A percentile compares a stretch with the other conserved stretches of the same genome.
phyloP scores from a whole-genome alignment of 139 green algal species.

The Coelastrella sp. region DNA sequence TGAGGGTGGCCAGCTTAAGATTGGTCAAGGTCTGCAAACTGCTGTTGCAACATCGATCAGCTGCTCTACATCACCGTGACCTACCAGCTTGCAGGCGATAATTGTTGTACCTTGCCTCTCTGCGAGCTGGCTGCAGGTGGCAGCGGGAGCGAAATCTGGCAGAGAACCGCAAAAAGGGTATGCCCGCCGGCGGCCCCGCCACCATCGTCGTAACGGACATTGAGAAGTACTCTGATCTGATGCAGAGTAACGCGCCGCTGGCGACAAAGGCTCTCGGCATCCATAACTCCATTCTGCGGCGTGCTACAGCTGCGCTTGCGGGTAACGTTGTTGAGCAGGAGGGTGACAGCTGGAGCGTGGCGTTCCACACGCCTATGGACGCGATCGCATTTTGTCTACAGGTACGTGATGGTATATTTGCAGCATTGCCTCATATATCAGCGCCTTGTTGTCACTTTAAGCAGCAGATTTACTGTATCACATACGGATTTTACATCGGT shows the following conservation, averaged over 20 bases:
- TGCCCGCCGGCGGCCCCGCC: background rate
- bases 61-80: too few species aligned
- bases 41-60: too few species aligned
- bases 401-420: background rate
- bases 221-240: conserved; percentile 32
- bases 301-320: background rate
- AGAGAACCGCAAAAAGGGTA: background rate
- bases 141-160: conserved; percentile 8
- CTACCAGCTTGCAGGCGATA: too few species aligned
- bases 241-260: conserved; percentile 10
- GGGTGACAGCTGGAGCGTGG: conserved; percentile 62
- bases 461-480: too few species aligned
- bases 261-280: conserved; percentile 25
- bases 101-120: too few species aligned
- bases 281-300: conserved; percentile 46
- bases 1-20: too few species aligned
- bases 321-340: conserved; percentile 51
- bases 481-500: too few species aligned
- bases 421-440: too few species aligned
- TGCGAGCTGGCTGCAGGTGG: background rate
- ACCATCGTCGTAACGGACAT: conserved; percentile 44
- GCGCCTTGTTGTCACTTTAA: too few species aligned
- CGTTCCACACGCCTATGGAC: conserved; percentile 57
- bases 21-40: too few species aligned
- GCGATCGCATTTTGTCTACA: conserved; percentile 57